These are phyloP conservation scores for Serendipita vermifera DNA, from an alignment of 768 basidiomycete species.

Conservation along the genomic window DNA sequence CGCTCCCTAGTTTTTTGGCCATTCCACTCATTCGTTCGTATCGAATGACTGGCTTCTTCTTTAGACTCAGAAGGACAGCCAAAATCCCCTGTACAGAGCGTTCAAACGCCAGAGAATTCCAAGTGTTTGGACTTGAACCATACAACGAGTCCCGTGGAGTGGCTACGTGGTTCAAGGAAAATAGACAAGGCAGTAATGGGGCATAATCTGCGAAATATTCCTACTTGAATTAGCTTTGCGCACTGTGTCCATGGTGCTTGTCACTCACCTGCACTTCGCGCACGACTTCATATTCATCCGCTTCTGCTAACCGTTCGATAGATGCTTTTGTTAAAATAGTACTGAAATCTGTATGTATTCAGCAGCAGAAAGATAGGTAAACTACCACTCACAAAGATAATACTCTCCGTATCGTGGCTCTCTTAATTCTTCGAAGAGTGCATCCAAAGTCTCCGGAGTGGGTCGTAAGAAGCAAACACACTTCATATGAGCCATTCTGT, in stretches of 20 bases:
- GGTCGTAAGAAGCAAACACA: slow-evolving; percentile 89
- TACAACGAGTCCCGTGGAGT: slow-evolving; percentile 51
- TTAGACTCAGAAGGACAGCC: slow-evolving; percentile 81
- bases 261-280: slow-evolving; percentile 80
- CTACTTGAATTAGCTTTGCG: slow-evolving; percentile 29
- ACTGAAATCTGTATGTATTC: slow-evolving; percentile 64
- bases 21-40: slow-evolving; percentile 88
- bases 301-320: slow-evolving; percentile 86
- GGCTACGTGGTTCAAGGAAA: slow-evolving; percentile 72
- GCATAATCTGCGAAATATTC: slow-evolving; percentile 98
- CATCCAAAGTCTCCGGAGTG: slow-evolving; percentile 67
- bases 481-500: slow-evolving; percentile 92
- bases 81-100: slow-evolving; percentile 68
- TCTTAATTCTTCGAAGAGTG: slow-evolving; percentile 67
- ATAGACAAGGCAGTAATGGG: slow-evolving; percentile 72
- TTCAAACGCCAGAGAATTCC: slow-evolving; percentile 62
- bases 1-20: slow-evolving; percentile 78
- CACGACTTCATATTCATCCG: slow-evolving; percentile 93
- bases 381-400: slow-evolving; percentile 88
- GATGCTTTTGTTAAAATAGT: slow-evolving; percentile 78
- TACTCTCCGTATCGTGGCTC: slow-evolving; percentile 96
- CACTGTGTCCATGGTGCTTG: neutral
- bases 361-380: neutral
- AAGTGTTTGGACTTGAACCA: slow-evolving; percentile 55
- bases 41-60: slow-evolving; percentile 89